Evolutionary conservation across 2,329 filamentous ascomycete species (phyloP).

Genomic region (Xylariaceae sp.): DNA sequence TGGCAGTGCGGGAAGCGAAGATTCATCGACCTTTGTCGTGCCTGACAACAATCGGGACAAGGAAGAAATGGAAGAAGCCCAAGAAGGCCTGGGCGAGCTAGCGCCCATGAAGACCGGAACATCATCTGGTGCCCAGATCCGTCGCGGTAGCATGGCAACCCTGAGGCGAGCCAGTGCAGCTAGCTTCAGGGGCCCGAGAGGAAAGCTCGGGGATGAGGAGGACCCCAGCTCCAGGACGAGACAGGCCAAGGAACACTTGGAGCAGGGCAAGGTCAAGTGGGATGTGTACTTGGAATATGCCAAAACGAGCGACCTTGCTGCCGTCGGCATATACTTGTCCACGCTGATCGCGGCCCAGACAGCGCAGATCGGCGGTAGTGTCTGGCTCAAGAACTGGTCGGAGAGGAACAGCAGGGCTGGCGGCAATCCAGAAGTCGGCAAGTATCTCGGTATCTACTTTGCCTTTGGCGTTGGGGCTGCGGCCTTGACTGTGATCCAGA

Average conservation of each 20-base stretch:
- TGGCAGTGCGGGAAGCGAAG: conserved; percentile 48
- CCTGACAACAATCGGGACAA: conserved; percentile 49
- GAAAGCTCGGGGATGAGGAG: conserved; percentile 81
- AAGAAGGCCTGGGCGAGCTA: conserved; percentile 70
- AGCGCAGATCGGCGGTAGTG: conserved; percentile 72
- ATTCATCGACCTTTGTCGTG: conserved; percentile 53
- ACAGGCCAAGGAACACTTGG: conserved; percentile 79
- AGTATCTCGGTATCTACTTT: conserved; percentile 93
- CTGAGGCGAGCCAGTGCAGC: conserved; percentile 86
- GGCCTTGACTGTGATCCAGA: conserved; percentile 81
- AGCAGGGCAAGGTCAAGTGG: conserved; percentile 99
- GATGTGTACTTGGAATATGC: conserved; percentile 91
- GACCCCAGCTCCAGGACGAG: conserved; percentile 69
- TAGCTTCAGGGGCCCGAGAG: conserved; percentile 79
- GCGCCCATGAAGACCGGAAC: conserved; percentile 62
- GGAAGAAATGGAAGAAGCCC: conserved; percentile 68
- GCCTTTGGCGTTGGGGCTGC: conserved; percentile 86
- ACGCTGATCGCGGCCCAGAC: conserved; percentile 76
- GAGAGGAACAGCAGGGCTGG: conserved; percentile 66
- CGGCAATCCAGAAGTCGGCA: conserved; percentile 70
- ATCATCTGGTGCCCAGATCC: conserved; percentile 46
- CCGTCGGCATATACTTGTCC: conserved; percentile 73
- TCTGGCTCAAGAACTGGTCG: conserved; percentile 94
- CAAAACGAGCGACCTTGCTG: conserved; percentile 83
- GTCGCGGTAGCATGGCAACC: conserved; percentile 68